phyloP scores from a whole-genome alignment of 768 basidiomycete species.

The Lactarius indigo region DNA sequence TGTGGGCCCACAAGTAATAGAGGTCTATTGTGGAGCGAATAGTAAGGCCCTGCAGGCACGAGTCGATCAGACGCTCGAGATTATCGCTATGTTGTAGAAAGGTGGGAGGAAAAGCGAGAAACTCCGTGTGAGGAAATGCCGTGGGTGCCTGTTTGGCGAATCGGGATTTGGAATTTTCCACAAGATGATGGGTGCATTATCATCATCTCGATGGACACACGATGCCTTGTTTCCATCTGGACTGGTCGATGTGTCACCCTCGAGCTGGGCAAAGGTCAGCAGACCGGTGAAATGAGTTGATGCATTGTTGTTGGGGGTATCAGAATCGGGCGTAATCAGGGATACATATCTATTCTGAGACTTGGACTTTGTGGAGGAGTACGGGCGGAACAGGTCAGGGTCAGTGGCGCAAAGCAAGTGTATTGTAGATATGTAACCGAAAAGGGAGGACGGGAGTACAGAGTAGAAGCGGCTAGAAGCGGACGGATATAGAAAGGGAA shows the following conservation, averaged over 20 bases:
- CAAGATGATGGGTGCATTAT: constrained; percentile 7
- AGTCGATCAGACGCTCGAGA: constrained; percentile 3
- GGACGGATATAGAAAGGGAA: constrained; percentile 24
- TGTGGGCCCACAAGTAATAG: neutral
- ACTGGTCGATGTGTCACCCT: neutral
- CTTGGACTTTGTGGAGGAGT: neutral
- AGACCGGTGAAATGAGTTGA: neutral
- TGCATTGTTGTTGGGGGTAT: neutral
- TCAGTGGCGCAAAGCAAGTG: neutral
- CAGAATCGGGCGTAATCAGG: constrained; percentile 4
- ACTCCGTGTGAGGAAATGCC: constrained; percentile 10
- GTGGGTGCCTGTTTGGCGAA: constrained; percentile 22
- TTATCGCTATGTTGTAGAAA: neutral
- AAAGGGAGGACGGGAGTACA: constrained; percentile 9
- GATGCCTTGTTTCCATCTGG: constrained; percentile 4
- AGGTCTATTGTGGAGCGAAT: neutral
- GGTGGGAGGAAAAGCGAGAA: neutral
- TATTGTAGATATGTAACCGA: constrained; percentile 2
- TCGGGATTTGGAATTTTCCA: constrained; percentile 21
- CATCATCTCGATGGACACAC: constrained; percentile 7
- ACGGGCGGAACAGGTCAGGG: neutral
- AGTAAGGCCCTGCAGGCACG: neutral
- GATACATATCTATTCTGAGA: constrained; percentile 2
- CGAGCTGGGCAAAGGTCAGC: constrained; percentile 10
- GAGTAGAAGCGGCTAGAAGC: constrained; percentile 19